Conservation (phyloP, 73 alveolate species). For the Tetrahymena elliotti region DNA sequence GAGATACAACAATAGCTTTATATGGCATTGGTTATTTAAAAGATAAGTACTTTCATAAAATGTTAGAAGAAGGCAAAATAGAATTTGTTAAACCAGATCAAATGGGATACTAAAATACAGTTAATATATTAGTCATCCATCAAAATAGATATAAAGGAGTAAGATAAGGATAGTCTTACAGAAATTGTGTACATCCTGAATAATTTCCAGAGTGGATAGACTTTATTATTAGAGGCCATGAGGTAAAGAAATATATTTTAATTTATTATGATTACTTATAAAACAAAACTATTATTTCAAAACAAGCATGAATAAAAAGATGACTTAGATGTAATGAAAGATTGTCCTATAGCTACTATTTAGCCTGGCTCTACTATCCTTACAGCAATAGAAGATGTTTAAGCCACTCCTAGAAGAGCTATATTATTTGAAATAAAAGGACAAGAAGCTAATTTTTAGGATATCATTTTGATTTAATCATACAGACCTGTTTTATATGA, state of each 20-base stretch:
- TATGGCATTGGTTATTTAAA: slow-evolving; percentile 95
- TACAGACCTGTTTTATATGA: background rate
- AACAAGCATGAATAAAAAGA: background rate
- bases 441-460: background rate
- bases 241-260: background rate
- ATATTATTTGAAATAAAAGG: background rate
- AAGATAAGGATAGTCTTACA: background rate
- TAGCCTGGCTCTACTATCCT: background rate
- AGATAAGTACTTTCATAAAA: slow-evolving; percentile 83
- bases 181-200: background rate
- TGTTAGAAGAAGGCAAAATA: slow-evolving; percentile 70
- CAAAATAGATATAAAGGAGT: slow-evolving; percentile 87
- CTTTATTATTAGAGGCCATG: background rate
- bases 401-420: background rate
- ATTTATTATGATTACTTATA: no score
- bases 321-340: background rate
- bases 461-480: background rate
- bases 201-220: background rate
- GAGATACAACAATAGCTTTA: slow-evolving; percentile 77
- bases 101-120: slow-evolving; percentile 53
- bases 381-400: background rate
- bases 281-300: background rate
- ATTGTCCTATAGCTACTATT: background rate
- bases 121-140: slow-evolving; percentile 89
- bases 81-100: slow-evolving; percentile 76